Base-by-base conservation (phyloP, 768 basidiomycete species). In the Sporobolomyces roseus region DNA sequence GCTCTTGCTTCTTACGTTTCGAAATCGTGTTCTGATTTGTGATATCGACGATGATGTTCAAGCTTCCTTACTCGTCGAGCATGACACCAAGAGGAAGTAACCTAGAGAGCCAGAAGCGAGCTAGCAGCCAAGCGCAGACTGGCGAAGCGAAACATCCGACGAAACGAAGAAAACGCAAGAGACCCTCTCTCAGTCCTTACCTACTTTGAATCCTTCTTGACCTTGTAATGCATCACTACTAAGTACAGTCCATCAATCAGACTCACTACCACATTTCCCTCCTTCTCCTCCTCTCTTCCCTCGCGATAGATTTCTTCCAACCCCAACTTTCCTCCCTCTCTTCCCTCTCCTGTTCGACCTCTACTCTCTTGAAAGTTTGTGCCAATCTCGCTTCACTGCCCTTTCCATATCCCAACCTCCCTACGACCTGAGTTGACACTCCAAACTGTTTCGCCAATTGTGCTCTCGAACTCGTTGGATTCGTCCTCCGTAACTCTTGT, bases 21-120 rank as follows among this genome's bases (percentile, higher is more conserved):
- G 90, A 93, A 81, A 98, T 94, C 80, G 96, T 97, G 81, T 93
- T 93, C 61, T 86, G 89, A 79, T 98, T 94, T 4, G 94, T 93
- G 50, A 99, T 91, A 79, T 90, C 90, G 88, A 98, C 98, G 84
- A 96, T n/a, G n/a, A n/a, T n/a, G n/a, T n/a, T n/a, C n/a, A n/a
- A n/a, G n/a, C n/a, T n/a, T n/a, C n/a, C n/a, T n/a, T n/a, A n/a
- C n/a, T n/a, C n/a, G n/a, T n/a, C n/a, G n/a, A n/a, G n/a, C n/a
- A n/a, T n/a, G n/a, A n/a, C n/a, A n/a, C n/a, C n/a, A n/a, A n/a
- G n/a, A n/a, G n/a, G n/a, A n/a, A n/a, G n/a, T n/a, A n/a, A n/a
- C n/a, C n/a, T n/a, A n/a, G n/a, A n/a, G n/a, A n/a, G n/a, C n/a
- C n/a, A n/a, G n/a, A n/a, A n/a, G n/a, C n/a, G n/a, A n/a, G n/a